Evolutionary conservation across 805 yeast genomes (phyloP), one percentile per base, ranked within the genome.

Genomic region (Saccharomyces mikatae): DNA sequence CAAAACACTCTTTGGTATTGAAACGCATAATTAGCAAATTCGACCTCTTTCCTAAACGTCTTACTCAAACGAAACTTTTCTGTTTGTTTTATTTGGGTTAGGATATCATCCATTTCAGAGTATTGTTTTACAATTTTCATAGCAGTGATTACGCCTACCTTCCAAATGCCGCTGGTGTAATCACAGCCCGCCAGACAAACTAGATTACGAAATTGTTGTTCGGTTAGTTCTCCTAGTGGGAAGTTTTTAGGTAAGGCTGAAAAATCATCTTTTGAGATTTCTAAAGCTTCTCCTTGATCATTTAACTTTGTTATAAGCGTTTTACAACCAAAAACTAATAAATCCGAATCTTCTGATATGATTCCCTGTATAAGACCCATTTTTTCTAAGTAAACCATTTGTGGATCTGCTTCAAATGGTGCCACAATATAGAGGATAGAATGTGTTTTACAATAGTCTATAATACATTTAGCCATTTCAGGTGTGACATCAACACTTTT

Each of bases 321-420:
- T 36, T 76, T 71, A 50, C 95, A 87, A 0, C 99, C 99, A 74
- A 91, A 92, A 1, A 92, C 78, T 29, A 92, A 74, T 58, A 92
- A 74, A 71, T 92, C 99, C 0, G 97, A 89, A 67, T 92, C 99
- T 65, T 92, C 99, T 48, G 96, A 84, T 10, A 92, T 75, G 6
- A 92, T 87, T 0, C 91, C 97, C 57, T 89, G 86, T 9, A 89
- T 92, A 1, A 80, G 52, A 0, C 91, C 92, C 1, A 71, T 59
- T 57, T 81, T 80, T 66, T 91, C 97, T 46, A 92, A 75, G 62
- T 83, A 89, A 10, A 90, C 97, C 86, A 92, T 82, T 68, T 92
- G 98, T 1, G 98, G 87, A 67, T 92, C 99, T 0, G 98, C 98
- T 71, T 92, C 99, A 66, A 89, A 92, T 0, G 99, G 99, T 0